Percentiles rank a stretch among this genome's conserved stretches.
Evolutionary conservation across 129 eudicot species (phyloP).

Genomic region (carrot (Daucus carota)): DH1_v3.0 NC_030386.2:31730501-31731000

Average conservation of each 20-base stretch:
- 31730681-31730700: conserved; percentile 29
- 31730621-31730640: conserved; percentile 35
- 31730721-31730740: conserved; percentile 5
- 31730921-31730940: background rate
- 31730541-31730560: background rate
- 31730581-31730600: background rate
- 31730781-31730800: background rate
- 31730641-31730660: conserved; percentile 19
- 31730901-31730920: background rate
- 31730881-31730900: background rate
- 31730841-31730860: background rate
- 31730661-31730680: conserved; percentile 21
- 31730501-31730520: background rate
- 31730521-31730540: background rate
- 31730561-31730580: background rate
- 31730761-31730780: background rate
- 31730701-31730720: conserved; percentile 40
- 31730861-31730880: background rate
- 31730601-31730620: conserved; percentile 7
- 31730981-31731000: background rate
- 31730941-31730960: background rate
- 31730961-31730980: background rate
- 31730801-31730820: background rate
- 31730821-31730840: background rate
- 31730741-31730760: background rate